Evolutionary conservation across 2,329 filamentous ascomycete genomes (phyloP).

Genomic region (Coniochaeta hoffmannii): DNA sequence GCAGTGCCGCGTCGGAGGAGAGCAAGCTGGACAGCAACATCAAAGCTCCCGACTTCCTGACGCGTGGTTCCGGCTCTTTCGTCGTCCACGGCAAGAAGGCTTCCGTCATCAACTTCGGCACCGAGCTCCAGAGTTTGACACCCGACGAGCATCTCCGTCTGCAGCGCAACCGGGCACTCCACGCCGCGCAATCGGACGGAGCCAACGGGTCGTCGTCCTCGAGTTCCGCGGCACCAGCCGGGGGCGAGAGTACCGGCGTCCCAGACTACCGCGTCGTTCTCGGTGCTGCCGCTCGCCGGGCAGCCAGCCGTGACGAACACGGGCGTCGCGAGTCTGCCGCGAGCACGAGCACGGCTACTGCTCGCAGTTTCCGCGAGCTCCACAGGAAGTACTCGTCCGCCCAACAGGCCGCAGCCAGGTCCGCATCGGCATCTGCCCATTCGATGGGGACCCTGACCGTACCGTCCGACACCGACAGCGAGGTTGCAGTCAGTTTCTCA

Average conservation of each 20-base stretch:
- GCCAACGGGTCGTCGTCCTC: slow-evolving; percentile 3
- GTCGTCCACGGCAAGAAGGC: slow-evolving; percentile 98
- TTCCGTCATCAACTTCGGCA: slow-evolving; percentile 90
- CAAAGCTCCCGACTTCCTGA: slow-evolving; percentile 58
- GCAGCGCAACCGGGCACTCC: slow-evolving; percentile 45
- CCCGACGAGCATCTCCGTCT: slow-evolving; percentile 62
- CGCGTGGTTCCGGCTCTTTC: slow-evolving; percentile 79
- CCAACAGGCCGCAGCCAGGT: slow-evolving; percentile 26
- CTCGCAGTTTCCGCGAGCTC: slow-evolving; percentile 56
- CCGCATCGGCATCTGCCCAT: neutral
- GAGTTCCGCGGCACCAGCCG: slow-evolving; percentile 6
- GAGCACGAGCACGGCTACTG: slow-evolving; percentile 60
- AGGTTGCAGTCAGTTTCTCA: slow-evolving; percentile 51
- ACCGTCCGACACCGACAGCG: slow-evolving; percentile 52
- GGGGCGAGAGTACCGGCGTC: slow-evolving; percentile 5
- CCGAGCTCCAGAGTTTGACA: slow-evolving; percentile 75
- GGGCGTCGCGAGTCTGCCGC: slow-evolving; percentile 54
- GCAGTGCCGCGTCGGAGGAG: slow-evolving; percentile 43
- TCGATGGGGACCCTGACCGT: slow-evolving; percentile 34
- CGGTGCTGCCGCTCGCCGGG: slow-evolving; percentile 30
- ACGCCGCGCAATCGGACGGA: slow-evolving; percentile 11
- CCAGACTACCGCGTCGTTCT: slow-evolving; percentile 49
- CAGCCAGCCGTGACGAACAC: slow-evolving; percentile 23
- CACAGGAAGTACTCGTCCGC: slow-evolving; percentile 52
- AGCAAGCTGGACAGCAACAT: slow-evolving; percentile 15